Conservation (phyloP, 2,329 filamentous ascomycete species). For the Xylaria sp. region DNA sequence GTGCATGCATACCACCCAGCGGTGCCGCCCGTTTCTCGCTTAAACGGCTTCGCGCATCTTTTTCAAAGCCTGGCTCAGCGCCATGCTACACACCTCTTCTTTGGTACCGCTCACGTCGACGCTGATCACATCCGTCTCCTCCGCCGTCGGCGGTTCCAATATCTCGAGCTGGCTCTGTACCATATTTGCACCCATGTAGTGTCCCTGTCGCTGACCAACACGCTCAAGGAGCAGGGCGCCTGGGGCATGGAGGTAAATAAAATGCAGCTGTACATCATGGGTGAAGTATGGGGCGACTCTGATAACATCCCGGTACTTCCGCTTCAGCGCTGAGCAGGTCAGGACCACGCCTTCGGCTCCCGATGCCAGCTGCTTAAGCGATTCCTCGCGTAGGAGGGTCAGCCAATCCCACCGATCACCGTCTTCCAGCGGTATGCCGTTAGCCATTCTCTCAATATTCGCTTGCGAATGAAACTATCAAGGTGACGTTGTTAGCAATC, state of each 20-base stretch:
- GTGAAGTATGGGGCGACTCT: constrained; percentile 79
- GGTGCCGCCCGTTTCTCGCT: constrained; percentile 27
- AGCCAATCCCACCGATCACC: constrained; percentile 99
- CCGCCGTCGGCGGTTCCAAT: constrained; percentile 77
- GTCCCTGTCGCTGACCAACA: constrained; percentile 75
- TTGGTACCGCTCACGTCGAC: constrained; percentile 69
- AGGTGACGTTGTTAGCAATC: constrained; percentile 1
- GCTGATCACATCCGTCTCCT: constrained; percentile 74
- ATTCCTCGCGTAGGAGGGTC: constrained; percentile 73
- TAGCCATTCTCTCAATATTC: constrained; percentile 91
- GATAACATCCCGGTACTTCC: constrained; percentile 94
- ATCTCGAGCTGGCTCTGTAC: constrained; percentile 89
- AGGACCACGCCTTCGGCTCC: constrained; percentile 81
- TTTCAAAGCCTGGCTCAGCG: constrained; percentile 61
- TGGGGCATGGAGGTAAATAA: constrained; percentile 84
- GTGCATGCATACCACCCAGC: constrained; percentile 16
- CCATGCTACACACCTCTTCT: constrained; percentile 65
- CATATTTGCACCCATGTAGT: constrained; percentile 97
- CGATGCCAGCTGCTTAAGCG: constrained; percentile 59
- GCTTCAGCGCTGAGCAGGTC: constrained; percentile 94
- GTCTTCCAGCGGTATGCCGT: constrained; percentile 84
- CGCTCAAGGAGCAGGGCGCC: constrained; percentile 78
- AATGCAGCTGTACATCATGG: constrained; percentile 79
- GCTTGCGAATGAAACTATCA: constrained; percentile 72
- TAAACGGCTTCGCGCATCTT: constrained; percentile 54